Percentiles rank a stretch among this genome's conserved stretches.
Evolutionary conservation across 805 yeast species (phyloP).

Genomic region (Candida boleticola): DNA sequence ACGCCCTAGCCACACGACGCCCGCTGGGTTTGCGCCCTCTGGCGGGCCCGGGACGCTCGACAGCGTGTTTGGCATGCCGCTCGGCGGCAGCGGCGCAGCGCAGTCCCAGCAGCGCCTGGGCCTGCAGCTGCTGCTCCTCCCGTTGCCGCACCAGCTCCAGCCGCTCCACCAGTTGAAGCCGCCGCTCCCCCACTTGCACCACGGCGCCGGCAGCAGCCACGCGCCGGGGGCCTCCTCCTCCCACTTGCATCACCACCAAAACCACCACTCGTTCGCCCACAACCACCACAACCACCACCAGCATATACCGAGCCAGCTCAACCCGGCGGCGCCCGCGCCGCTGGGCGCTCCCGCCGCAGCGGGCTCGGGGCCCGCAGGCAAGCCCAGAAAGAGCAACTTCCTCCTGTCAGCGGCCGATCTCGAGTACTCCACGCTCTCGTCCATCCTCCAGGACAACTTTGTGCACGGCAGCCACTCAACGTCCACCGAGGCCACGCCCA

Average conservation of each 20-base stretch:
- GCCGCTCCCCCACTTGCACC: neutral
- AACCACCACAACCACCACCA: conserved; percentile 2
- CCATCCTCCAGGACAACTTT: conserved; percentile 53
- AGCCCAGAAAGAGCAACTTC: conserved; percentile 43
- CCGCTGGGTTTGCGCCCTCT: neutral
- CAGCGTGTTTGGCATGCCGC: neutral
- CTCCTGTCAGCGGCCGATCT: conserved; percentile 70
- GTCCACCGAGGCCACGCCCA: conserved; percentile 39
- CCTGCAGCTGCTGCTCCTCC: neutral
- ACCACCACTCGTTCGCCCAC: neutral
- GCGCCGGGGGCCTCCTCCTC: too few species aligned
- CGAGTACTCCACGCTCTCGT: conserved; percentile 68
- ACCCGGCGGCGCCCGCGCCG: neutral
- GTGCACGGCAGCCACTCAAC: conserved; percentile 23
- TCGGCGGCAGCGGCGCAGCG: neutral
- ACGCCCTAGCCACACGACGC: conserved; percentile 11
- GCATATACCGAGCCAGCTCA: neutral
- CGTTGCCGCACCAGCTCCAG: conserved; percentile 5
- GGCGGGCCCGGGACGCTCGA: neutral
- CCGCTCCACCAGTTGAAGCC: neutral
- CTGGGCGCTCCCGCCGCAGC: neutral
- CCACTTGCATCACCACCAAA: neutral
- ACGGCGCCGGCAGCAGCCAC: too few species aligned
- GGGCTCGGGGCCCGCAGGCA: neutral
- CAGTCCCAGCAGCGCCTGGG: neutral